phyloP scores from a whole-genome alignment of 352 stramenopile genomes.

The Phytophthora citricola region DNA sequence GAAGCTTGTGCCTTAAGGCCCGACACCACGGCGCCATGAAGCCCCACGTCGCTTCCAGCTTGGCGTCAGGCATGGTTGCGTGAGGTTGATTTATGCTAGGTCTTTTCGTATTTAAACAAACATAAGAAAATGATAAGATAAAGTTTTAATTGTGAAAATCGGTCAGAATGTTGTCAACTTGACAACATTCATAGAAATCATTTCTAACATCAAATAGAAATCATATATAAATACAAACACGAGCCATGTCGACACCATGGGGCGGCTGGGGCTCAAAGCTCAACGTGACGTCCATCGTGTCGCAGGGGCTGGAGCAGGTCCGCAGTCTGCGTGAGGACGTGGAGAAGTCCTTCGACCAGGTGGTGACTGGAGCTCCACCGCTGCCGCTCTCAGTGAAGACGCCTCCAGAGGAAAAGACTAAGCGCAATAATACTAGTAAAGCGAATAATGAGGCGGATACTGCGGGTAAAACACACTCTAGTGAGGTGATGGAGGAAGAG shows the following conservation, averaged over 20 bases:
- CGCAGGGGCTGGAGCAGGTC: constrained; percentile 85
- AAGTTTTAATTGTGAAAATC: too few relatives aligned
- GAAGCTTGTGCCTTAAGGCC: background rate
- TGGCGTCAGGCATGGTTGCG: too few relatives aligned
- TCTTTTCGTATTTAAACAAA: too few relatives aligned
- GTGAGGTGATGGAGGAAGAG: background rate
- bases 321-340: constrained; percentile 85
- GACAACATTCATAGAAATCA: too few relatives aligned
- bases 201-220: too few relatives aligned
- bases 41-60: background rate
- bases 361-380: constrained; percentile 51
- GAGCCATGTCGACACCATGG: constrained; percentile 41
- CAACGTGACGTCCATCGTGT: constrained; percentile 87
- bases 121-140: too few relatives aligned
- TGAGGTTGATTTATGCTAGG: too few relatives aligned
- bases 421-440: constrained; percentile 1
- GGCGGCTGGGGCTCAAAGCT: constrained; percentile 71
- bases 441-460: background rate
- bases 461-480: background rate
- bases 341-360: constrained; percentile 89
- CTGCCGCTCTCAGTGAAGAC: constrained; percentile 29
- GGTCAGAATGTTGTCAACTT: too few relatives aligned
- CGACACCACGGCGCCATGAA: background rate
- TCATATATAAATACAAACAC: too few relatives aligned
- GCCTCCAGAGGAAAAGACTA: constrained; percentile 8